Conservation (phyloP, 176 grass and related monocot species). For the Bothriochloa decipiens region DNA sequence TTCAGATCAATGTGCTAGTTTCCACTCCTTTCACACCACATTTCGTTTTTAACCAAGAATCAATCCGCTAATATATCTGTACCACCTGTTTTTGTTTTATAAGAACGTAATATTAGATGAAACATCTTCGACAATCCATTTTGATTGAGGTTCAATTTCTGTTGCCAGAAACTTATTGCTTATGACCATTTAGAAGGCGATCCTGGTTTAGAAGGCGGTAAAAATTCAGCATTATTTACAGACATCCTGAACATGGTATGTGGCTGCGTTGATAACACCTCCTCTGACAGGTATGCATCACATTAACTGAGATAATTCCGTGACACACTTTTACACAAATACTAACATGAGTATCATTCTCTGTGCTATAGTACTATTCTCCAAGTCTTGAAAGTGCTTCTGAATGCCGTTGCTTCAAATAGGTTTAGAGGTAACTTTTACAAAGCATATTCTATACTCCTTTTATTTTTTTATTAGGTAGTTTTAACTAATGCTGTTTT, state of each 20-base stretch:
- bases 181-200: constrained; percentile 99
- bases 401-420: constrained; percentile 96
- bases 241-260: constrained; percentile 89
- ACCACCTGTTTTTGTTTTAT: constrained; percentile 17
- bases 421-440: constrained; percentile 87
- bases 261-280: constrained; percentile 93
- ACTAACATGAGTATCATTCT: constrained; percentile 38
- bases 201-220: constrained; percentile 92
- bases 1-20: constrained; percentile 26
- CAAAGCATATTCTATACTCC: constrained; percentile 22
- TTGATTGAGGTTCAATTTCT: constrained; percentile 52
- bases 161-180: constrained; percentile 95
- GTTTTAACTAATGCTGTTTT: background rate
- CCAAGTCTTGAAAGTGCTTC: constrained; percentile 99
- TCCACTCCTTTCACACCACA: background rate
- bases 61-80: constrained; percentile 9
- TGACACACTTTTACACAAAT: constrained; percentile 29
- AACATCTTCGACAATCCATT: constrained; percentile 22
- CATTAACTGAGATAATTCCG: constrained; percentile 34
- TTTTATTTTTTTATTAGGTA: constrained; percentile 25
- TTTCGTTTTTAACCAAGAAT: constrained; percentile 23
- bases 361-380: constrained; percentile 80
- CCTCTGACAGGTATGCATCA: constrained; percentile 79
- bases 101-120: constrained; percentile 12
- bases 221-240: constrained; percentile 88